Base-by-base conservation (phyloP, 495 filamentous ascomycete genomes). In the Aspergillus sparsus region DNA sequence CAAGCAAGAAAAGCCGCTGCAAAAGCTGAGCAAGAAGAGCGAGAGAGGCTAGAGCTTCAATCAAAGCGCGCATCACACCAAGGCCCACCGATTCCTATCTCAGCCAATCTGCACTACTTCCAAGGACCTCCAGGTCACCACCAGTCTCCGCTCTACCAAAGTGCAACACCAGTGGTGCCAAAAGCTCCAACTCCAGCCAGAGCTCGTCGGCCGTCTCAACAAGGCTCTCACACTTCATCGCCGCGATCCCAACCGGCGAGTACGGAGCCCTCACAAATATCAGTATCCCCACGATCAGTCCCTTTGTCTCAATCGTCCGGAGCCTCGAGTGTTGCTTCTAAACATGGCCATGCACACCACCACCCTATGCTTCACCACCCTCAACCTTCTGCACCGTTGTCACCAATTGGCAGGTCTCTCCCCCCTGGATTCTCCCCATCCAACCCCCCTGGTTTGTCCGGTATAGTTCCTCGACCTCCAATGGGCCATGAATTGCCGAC, bases 121-220 rank as follows among this genome's bases (percentile, higher is more conserved):
- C 72, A 78, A 34, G 72, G 75, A 27, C 63, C 72, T 53, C 68
- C 75, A 16, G 57, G 56, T 15, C 68, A 64, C 15, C 80, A 85
- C 60, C 83, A 84, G 16, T 98, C 94, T 18, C 95, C 95, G 12
- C 89, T 89, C 66, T 79, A 92, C 37, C 73, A 87, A 33, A 80
- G 90, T 61, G 87, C 91, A 18, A 93, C 90, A 6, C 93, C 94
- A 6, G 85, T 85, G 39, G 74, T 95, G 42, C 88, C 93, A 1
- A 97, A 97, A 70, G 85, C 85, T 44, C 84, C 91, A 5, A 93
- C 91, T 21, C 90, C 92, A 12, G 86, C 83, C 58, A 87, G 89
- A 47, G 78, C 83, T 36, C 86, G 92, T 15, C 90, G 92, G 57
- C 66, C 83, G 27, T 96, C 93, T 12, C 90, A 93, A 55, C 91